Conservation (phyloP, 2,329 filamentous ascomycete species). For the Trichoderma polysporum region DNA sequence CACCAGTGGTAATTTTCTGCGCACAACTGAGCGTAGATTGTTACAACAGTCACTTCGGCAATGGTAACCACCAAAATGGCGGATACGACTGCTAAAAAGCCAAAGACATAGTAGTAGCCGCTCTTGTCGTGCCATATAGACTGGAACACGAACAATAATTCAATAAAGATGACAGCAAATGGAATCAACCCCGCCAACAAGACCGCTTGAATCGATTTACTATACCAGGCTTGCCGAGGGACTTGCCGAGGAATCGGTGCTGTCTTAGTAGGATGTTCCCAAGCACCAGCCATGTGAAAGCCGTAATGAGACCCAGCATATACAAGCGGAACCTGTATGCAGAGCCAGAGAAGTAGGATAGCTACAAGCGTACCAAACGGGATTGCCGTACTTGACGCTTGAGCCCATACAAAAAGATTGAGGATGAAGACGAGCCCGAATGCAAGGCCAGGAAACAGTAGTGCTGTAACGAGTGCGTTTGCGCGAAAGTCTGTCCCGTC, state of each 20-base stretch:
- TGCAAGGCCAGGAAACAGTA: slow-evolving; percentile 74
- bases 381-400: slow-evolving; percentile 83
- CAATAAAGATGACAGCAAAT: slow-evolving; percentile 85
- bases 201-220: slow-evolving; percentile 60
- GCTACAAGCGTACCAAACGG: slow-evolving; percentile 76
- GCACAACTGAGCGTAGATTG: slow-evolving; percentile 79
- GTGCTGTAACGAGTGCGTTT: slow-evolving; percentile 75
- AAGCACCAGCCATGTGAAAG: slow-evolving; percentile 64
- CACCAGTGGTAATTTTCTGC: slow-evolving; percentile 88
- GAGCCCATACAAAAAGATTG: slow-evolving; percentile 87
- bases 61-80: slow-evolving; percentile 73
- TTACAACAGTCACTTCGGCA: slow-evolving; percentile 79
- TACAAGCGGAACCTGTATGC: slow-evolving; percentile 82
- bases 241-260: slow-evolving; percentile 70
- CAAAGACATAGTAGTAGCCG: slow-evolving; percentile 90
- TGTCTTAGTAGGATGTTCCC: slow-evolving; percentile 81
- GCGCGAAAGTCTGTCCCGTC: slow-evolving; percentile 71
- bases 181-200: slow-evolving; percentile 76
- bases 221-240: slow-evolving; percentile 74
- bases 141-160: slow-evolving; percentile 83
- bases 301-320: slow-evolving; percentile 79
- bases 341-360: slow-evolving; percentile 75
- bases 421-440: slow-evolving; percentile 75
- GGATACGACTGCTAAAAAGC: slow-evolving; percentile 74
- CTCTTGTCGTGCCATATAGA: slow-evolving; percentile 88